Conservation (phyloP, 768 basidiomycete genomes). For the Calocybe cyanea region DNA sequence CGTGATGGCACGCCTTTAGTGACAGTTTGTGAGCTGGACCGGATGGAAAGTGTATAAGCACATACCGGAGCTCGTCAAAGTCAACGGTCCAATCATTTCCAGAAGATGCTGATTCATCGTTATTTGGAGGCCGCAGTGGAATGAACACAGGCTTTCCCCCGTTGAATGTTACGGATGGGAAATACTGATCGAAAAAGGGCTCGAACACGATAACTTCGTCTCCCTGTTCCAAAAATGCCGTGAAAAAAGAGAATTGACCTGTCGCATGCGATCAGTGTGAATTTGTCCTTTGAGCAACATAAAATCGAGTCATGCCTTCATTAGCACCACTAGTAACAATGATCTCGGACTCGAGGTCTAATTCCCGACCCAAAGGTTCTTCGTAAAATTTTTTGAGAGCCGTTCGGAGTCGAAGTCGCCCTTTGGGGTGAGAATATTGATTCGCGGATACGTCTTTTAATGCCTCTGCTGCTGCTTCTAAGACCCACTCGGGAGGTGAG, state of each 20-base stretch:
- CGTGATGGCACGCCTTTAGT: conserved; percentile 69
- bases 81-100: conserved; percentile 88
- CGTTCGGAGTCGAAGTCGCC: conserved; percentile 80
- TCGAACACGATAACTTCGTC: conserved; percentile 99
- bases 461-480: conserved; percentile 67
- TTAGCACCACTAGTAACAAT: conserved; percentile 96
- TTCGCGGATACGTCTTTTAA: conserved; percentile 59
- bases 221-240: conserved; percentile 85
- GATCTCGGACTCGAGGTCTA: conserved; percentile 86
- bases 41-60: background rate
- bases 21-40: background rate
- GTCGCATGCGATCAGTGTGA: conserved; percentile 4
- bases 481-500: conserved; percentile 76
- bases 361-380: conserved; percentile 59
- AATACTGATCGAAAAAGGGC: conserved; percentile 96
- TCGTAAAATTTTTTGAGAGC: conserved; percentile 84
- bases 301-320: conserved; percentile 56
- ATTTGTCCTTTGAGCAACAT: no score
- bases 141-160: conserved; percentile 92
- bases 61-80: conserved; percentile 80
- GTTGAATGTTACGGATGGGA: conserved; percentile 91
- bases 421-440: conserved; percentile 91
- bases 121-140: conserved; percentile 81
- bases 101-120: conserved; percentile 39
- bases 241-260: conserved; percentile 94